Evolutionary conservation across 2,329 filamentous ascomycete species (phyloP).

Genomic region (Xylaria sp.): DNA sequence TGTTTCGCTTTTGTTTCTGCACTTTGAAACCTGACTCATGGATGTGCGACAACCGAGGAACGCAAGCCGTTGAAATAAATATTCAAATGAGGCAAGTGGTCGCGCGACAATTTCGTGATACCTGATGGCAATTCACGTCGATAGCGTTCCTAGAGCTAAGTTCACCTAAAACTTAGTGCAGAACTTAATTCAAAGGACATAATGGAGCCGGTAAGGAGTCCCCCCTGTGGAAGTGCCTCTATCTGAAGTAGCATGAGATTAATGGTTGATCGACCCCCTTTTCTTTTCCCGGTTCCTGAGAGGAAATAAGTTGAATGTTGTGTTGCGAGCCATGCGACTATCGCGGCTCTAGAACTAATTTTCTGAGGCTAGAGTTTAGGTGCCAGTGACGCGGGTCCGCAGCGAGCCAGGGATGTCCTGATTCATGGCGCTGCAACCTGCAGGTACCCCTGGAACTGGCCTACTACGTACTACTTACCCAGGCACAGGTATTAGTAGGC

Average conservation of each 20-base stretch:
- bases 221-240: neutral
- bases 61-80: neutral
- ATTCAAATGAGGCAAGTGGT: slow-evolving; percentile 36
- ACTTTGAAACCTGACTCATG: neutral
- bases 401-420: slow-evolving; percentile 20
- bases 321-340: neutral
- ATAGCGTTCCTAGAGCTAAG: slow-evolving; percentile 1
- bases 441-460: slow-evolving; percentile 29
- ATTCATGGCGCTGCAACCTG: too few relatives aligned
- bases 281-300: neutral
- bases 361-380: neutral
- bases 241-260: neutral
- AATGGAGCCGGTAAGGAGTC: neutral
- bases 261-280: neutral
- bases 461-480: too few relatives aligned
- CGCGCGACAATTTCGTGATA: slow-evolving; percentile 28
- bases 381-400: slow-evolving; percentile 26
- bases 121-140: slow-evolving; percentile 1
- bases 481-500: too few relatives aligned
- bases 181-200: neutral
- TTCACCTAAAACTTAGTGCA: neutral
- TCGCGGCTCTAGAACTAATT: neutral
- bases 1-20: neutral
- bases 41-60: neutral
- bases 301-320: neutral